Evolutionary conservation across 768 basidiomycete genomes (phyloP).

Genomic region (Multifurca ochricompacta): DNA sequence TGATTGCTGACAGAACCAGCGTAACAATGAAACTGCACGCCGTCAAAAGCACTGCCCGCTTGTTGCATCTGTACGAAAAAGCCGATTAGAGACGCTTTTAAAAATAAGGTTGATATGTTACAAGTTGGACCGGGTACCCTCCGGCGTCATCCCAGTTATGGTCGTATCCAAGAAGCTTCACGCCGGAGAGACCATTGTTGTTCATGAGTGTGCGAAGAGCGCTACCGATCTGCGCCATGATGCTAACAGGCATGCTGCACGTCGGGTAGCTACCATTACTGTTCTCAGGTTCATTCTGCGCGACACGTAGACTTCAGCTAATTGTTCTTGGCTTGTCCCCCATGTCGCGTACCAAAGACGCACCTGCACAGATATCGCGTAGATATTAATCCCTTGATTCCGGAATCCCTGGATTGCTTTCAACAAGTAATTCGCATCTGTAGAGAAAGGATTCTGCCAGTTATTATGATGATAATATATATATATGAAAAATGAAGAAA

Average conservation of each 20-base stretch:
- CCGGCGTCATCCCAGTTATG: no score
- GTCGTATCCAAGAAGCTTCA: constrained; percentile 61
- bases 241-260: constrained; percentile 42
- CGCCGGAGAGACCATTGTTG: no score
- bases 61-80: no score
- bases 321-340: background rate
- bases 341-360: background rate
- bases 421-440: constrained; percentile 66
- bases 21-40: constrained; percentile 71
- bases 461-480: no score
- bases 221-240: constrained; percentile 53
- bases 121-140: no score
- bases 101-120: no score
- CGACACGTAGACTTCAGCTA: no score
- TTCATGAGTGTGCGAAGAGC: constrained; percentile 52
- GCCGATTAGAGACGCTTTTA: no score
- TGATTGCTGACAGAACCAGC: constrained; percentile 46
- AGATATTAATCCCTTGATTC: constrained; percentile 49
- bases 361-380: constrained; percentile 54
- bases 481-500: background rate
- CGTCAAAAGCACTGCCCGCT: constrained; percentile 47
- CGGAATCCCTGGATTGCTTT: constrained; percentile 66
- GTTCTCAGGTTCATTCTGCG: constrained; percentile 47
- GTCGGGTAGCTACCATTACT: constrained; percentile 65
- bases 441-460: background rate